Base-by-base conservation (phyloP, 2,329 filamentous ascomycete genomes). In the Penicillium sp. region DNA sequence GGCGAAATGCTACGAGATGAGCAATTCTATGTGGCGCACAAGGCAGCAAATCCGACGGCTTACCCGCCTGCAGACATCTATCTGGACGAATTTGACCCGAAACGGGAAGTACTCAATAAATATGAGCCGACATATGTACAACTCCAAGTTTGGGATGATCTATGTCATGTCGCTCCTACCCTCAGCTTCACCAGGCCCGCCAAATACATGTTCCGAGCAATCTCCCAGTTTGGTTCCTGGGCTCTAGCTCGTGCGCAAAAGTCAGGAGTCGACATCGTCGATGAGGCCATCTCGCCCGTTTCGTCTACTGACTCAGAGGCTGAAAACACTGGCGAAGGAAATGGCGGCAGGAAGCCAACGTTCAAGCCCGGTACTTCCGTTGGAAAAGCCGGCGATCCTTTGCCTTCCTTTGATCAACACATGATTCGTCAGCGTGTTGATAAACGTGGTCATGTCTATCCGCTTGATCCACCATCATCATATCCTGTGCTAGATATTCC, bases 141-240 rank as follows among this genome's bases (percentile, higher is more conserved):
- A 68, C 80, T 99, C 2, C 94, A 97, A 69, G 87, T 97, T 1
- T 97, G 93, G 92, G 93, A 97, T 52, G 89, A 96, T 63, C 77
- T 97, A 2, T 97, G 94, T 65, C 93, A 97, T 67, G 92, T 95
- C 6, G 86, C 88, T 0, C 90, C 93, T 0, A 96, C 92, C 0
- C 79, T 97, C n/a, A 95, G 90, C 64, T 97, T 96, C 70, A 97
- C 93, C 0, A 83, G 87, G n/a, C 94, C 94, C 0, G 94, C 93
- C 42, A 97, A 97, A 70, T 89, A 88, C 74, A 96, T 97, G 91
- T 97, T 90, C 69, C 84, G 93, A 44, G 89, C 90, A 1, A 85
- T 96, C 47, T 89, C 94, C 0, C 93, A 96, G 62, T 97, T 99
- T 65, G 88, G 91, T 2, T 90, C 92, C 0, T 97, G 92, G 92